Evolutionary conservation across 1,284 basidiomycete genomes (phyloP).

Genomic region (Spongispora temasekensis): DNA sequence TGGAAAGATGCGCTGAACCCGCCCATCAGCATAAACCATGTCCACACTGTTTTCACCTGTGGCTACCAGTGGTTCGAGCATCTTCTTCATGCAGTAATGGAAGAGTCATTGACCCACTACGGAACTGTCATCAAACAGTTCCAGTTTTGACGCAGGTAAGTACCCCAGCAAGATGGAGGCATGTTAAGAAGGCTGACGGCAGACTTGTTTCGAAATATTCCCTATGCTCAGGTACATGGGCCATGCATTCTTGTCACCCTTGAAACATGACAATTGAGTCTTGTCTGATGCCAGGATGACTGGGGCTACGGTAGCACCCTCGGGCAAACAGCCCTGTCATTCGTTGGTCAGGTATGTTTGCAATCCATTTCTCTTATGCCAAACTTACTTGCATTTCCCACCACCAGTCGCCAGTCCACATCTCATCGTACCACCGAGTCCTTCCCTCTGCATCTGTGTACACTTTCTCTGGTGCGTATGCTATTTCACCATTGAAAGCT

Average conservation of each 20-base stretch:
- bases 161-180: not conserved
- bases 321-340: not conserved
- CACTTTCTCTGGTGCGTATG: constrained; percentile 26
- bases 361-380: not conserved
- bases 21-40: not conserved
- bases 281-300: not conserved
- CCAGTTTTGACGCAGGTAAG: not conserved
- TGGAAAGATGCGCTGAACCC: constrained; percentile 11
- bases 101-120: not conserved
- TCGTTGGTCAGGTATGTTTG: not conserved
- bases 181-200: not conserved
- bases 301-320: not conserved
- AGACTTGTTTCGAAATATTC: not conserved
- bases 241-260: not conserved
- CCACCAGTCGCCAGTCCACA: constrained; percentile 14
- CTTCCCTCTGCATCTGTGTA: not conserved
- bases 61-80: not conserved
- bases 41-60: not conserved
- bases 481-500: constrained; percentile 20
- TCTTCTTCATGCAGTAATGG: not conserved
- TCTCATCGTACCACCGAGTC: constrained; percentile 1
- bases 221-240: not conserved
- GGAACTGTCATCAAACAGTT: not conserved
- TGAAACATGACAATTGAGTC: not conserved
- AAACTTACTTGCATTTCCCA: constrained; percentile 14